These are phyloP conservation scores for Neurospora discreta DNA, from an alignment of 495 filamentous ascomycete genomes.

Conservation along the genomic window DNA sequence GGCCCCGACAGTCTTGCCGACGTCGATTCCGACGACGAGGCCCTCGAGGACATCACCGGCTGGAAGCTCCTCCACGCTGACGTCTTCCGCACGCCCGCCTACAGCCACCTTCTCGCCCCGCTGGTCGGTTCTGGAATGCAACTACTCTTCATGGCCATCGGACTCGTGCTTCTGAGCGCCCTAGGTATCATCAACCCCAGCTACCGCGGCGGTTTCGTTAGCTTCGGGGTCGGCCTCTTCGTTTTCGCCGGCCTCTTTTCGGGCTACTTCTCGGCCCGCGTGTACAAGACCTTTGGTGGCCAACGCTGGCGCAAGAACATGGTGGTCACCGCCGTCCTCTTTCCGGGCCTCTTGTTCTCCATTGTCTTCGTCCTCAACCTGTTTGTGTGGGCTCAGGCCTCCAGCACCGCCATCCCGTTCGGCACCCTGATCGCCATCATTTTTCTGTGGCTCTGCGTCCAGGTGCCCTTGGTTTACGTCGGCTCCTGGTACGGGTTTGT, in stretches of 20 bases:
- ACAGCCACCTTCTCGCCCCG: conserved; percentile 71
- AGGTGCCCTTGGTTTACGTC: conserved; percentile 78
- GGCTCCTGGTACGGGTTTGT: conserved; percentile 75
- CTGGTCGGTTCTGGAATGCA: conserved; percentile 85
- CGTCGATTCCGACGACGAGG: conserved; percentile 61
- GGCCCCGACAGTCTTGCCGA: conserved; percentile 49
- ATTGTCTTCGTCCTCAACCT: conserved; percentile 80
- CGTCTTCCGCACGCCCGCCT: conserved; percentile 72
- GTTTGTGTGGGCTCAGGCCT: conserved; percentile 90
- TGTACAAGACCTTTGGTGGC: conserved; percentile 83
- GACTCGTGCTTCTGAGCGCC: conserved; percentile 68
- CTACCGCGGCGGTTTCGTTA: conserved; percentile 86
- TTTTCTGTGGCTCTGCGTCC: conserved; percentile 78
- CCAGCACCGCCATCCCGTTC: conserved; percentile 83
- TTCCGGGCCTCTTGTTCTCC: conserved; percentile 72
- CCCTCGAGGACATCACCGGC: conserved; percentile 72
- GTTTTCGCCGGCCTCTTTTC: conserved; percentile 83
- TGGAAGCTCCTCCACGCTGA: conserved; percentile 95
- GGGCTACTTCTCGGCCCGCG: conserved; percentile 79
- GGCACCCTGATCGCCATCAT: conserved; percentile 68
- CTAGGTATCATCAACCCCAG: conserved; percentile 81
- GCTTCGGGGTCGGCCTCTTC: conserved; percentile 76
- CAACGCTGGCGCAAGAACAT: conserved; percentile 71
- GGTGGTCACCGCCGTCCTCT: conserved; percentile 70
- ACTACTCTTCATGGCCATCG: conserved; percentile 74